Percentiles rank a stretch among this genome's conserved stretches.
These are phyloP conservation scores for Barnettozyma pratensis DNA, from an alignment of 805 yeast genomes.

Conservation along the genomic window DNA sequence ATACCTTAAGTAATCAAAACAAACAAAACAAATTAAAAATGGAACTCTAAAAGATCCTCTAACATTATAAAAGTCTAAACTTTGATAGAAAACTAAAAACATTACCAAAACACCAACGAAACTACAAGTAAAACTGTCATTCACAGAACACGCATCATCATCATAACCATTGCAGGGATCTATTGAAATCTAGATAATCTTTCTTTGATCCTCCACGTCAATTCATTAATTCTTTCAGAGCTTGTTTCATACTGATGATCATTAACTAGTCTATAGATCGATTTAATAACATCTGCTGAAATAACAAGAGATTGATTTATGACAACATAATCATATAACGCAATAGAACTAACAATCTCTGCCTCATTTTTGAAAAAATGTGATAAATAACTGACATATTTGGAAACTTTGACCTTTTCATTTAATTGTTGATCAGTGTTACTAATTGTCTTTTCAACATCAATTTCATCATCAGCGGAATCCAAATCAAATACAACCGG, in stretches of 20 bases:
- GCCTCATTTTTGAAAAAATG: conserved; percentile 27
- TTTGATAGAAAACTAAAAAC: too few species aligned
- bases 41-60: too few species aligned
- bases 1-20: too few species aligned
- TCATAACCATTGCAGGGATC: background rate
- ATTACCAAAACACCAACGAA: too few species aligned
- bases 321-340: conserved; percentile 21
- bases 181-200: conserved; percentile 2
- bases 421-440: conserved; percentile 14
- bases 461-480: conserved; percentile 10
- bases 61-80: background rate
- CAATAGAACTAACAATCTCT: conserved; percentile 30
- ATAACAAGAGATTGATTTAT: conserved; percentile 1
- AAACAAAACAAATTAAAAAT: too few species aligned
- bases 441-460: conserved; percentile 9
- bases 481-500: conserved; percentile 20
- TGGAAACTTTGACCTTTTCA: conserved; percentile 21
- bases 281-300: conserved; percentile 3
- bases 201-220: conserved; percentile 11
- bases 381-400: conserved; percentile 20
- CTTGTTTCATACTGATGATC: conserved; percentile 5
- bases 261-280: conserved; percentile 6
- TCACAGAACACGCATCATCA: too few species aligned
- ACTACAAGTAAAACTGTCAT: too few species aligned
- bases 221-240: conserved; percentile 4